phyloP scores from a whole-genome alignment of 106 monocot species.

The Dendrobium catenatum region DNA sequence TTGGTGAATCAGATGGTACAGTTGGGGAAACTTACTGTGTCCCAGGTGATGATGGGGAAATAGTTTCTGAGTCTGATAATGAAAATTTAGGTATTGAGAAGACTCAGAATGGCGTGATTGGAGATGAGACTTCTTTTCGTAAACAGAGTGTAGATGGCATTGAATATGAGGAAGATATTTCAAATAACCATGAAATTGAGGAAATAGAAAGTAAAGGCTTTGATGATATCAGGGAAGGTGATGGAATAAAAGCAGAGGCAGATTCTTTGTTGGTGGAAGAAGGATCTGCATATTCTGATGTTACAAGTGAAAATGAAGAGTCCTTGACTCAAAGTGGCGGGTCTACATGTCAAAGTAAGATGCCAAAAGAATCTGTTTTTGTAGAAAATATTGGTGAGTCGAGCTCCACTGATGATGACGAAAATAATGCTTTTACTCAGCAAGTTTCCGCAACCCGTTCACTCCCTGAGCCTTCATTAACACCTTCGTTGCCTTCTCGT shows the following conservation, averaged over 20 bases:
- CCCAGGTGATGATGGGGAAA: constrained; percentile 7
- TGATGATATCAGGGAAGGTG: constrained; percentile 6
- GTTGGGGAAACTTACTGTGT: background rate
- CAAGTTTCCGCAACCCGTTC: constrained; percentile 11
- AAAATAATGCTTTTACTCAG: constrained; percentile 9
- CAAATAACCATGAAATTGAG: background rate
- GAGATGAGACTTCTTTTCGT: background rate
- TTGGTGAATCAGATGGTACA: constrained; percentile 6
- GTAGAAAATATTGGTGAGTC: constrained; percentile 30
- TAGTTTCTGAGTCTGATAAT: constrained; percentile 4
- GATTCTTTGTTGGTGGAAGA: constrained; percentile 11
- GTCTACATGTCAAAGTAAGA: background rate
- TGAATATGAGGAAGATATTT: background rate
- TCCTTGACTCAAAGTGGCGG: background rate
- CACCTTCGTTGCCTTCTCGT: constrained; percentile 29
- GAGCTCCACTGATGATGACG: constrained; percentile 26
- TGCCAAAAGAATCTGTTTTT: constrained; percentile 16
- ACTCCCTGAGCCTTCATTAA: constrained; percentile 1
- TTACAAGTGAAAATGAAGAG: background rate
- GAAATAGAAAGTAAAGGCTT: background rate
- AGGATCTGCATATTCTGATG: background rate
- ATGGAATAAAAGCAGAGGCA: background rate
- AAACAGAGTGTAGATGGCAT: background rate
- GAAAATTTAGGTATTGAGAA: background rate
- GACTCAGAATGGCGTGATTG: background rate